phyloP scores from a whole-genome alignment of 176 grass and related monocot species.

The Musa itinerans region DNA sequence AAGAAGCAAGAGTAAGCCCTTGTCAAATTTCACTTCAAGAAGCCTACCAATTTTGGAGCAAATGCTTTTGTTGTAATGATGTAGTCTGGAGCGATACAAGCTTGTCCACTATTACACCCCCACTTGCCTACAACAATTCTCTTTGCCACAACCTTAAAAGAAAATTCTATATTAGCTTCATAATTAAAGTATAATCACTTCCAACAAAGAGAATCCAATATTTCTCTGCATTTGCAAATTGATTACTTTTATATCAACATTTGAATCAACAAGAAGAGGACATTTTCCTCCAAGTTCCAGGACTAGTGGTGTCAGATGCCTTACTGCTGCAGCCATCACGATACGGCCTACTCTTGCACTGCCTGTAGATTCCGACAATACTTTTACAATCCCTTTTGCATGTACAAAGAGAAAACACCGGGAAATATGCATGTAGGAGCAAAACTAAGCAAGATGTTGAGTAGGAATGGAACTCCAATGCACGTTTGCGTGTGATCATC shows the following conservation, averaged over 20 bases:
- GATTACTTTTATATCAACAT: constrained; percentile 62
- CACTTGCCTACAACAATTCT: constrained; percentile 83
- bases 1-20: neutral
- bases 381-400: too few species aligned
- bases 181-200: constrained; percentile 5
- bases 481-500: too few species aligned
- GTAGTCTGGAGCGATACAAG: constrained; percentile 85
- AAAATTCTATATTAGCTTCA: neutral
- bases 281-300: constrained; percentile 91
- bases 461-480: neutral
- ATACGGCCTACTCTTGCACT: constrained; percentile 56
- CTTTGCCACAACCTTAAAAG: constrained; percentile 44
- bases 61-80: constrained; percentile 79
- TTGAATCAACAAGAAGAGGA: constrained; percentile 76
- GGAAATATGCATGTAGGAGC: neutral
- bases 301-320: constrained; percentile 71
- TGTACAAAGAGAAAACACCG: too few species aligned
- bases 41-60: constrained; percentile 57
- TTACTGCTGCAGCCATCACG: constrained; percentile 63
- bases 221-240: neutral
- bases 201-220: neutral
- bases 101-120: constrained; percentile 89
- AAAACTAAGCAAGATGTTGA: neutral
- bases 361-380: constrained; percentile 25
- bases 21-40: neutral